Evolutionary conservation across 2,329 filamentous ascomycete genomes (phyloP), one percentile per base, ranked within the genome.

Genomic region (Waltergamsia citrina): DNA sequence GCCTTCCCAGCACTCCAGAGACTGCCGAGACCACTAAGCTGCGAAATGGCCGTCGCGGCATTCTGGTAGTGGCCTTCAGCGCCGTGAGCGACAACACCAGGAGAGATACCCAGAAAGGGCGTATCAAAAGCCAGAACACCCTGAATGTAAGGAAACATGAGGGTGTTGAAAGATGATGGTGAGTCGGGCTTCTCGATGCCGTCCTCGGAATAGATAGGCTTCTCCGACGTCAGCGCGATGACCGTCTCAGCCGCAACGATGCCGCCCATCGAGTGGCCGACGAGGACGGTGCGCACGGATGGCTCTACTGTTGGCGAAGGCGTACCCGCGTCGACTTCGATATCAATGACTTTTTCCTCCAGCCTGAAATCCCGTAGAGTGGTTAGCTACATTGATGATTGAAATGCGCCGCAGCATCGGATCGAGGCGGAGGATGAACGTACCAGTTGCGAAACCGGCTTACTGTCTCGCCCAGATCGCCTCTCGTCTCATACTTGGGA

Each of bases 101-200:
- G 84, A 16, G 80, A 75, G 43, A 88, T 86, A 37, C 84, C 83
- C 2, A 92, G 71, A 54, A 84, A 98, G 1, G 92, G 92, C 1
- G 92, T 98, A 59, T 96, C 90, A 53, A 95, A 94, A 33, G 88
- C 85, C 31, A 96, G 71, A 18, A 96, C 75, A 44, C 84, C 90
- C 57, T 90, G 83, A 43, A 96, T 78, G 56, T 87, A 90, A 2
- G 90, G 90, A 54, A 96, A 96, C 81, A 95, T 90, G 53, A 94
- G 76, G 21, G 62, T 59, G 48, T 72, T 80, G 39, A 74, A 61
- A 17, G 33, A n/a, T 8, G 27, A 22, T 11, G 27, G 14, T 12
- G 14, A 43, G 32, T 56, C 48, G 1, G 47, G 38, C 43, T 62
- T 59, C 20, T 58, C 49, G 34, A 59, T 53, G 23, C 58, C 60